phyloP scores from a whole-genome alignment of 2,329 filamentous ascomycete genomes.

The Ceratocystis papillata region DNA sequence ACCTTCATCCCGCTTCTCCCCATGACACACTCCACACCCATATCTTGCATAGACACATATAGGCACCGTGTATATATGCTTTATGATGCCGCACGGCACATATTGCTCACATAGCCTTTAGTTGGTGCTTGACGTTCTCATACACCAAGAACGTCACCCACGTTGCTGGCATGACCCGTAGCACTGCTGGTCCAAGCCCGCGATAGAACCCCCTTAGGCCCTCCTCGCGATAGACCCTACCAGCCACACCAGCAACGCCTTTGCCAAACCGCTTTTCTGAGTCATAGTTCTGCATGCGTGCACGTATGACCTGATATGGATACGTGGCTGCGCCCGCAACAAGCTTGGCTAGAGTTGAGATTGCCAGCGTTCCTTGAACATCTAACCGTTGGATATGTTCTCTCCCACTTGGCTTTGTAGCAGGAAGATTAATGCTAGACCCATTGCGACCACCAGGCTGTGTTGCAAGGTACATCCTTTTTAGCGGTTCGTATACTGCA shows the following conservation, averaged over 20 bases:
- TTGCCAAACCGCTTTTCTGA: conserved; percentile 63
- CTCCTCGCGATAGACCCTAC: conserved; percentile 66
- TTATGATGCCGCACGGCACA: too few relatives aligned
- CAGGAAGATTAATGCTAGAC: conserved; percentile 14
- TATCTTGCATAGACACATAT: not conserved
- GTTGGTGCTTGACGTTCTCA: conserved; percentile 74
- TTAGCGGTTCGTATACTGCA: conserved; percentile 73
- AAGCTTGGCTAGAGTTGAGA: conserved; percentile 73
- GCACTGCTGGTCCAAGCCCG: conserved; percentile 76
- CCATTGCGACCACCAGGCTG: conserved; percentile 29
- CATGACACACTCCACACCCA: not conserved
- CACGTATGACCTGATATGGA: conserved; percentile 85
- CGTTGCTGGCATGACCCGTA: conserved; percentile 84
- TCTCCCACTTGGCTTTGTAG: conserved; percentile 20
- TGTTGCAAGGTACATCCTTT: conserved; percentile 43
- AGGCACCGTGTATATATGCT: too few relatives aligned
- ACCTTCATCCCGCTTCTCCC: not conserved
- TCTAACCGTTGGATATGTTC: conserved; percentile 24
- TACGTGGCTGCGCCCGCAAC: conserved; percentile 86
- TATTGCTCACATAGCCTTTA: conserved; percentile 35
- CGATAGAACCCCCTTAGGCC: conserved; percentile 81
- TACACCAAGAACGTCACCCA: conserved; percentile 97
- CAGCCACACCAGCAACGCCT: conserved; percentile 57
- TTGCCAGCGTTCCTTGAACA: conserved; percentile 66
- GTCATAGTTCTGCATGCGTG: conserved; percentile 80